phyloP scores from a whole-genome alignment of 2,329 filamentous ascomycete genomes.

The Neofusicoccum cordaticola region DNA sequence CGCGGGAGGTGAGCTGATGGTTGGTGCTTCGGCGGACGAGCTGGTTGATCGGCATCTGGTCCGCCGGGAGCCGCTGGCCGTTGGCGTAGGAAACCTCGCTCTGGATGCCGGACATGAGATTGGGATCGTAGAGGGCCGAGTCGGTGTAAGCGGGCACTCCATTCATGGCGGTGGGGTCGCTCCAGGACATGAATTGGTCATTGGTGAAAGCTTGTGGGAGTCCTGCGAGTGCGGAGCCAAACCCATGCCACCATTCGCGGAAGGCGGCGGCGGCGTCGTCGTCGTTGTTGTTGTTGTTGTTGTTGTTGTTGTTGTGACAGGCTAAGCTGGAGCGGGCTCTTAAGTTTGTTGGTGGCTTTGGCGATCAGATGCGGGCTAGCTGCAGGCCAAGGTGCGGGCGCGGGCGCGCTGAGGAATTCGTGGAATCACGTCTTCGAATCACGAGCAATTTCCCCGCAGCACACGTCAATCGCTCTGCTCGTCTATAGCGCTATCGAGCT shows the following conservation, averaged over 20 bases:
- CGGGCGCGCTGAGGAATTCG: too few relatives aligned
- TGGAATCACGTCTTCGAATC: neutral
- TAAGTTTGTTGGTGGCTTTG: neutral
- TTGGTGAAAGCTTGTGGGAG: conserved; percentile 22
- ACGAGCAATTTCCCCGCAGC: neutral
- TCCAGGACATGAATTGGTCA: conserved; percentile 36
- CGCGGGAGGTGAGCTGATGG: conserved; percentile 44
- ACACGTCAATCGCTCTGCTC: neutral
- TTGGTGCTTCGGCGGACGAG: conserved; percentile 47
- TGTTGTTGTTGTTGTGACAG: neutral
- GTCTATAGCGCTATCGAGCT: neutral
- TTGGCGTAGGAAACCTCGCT: conserved; percentile 23
- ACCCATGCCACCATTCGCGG: conserved; percentile 31
- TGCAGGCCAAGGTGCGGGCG: too few relatives aligned
- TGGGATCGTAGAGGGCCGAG: conserved; percentile 35
- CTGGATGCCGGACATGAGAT: conserved; percentile 18
- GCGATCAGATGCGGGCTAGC: neutral
- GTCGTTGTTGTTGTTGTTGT: too few relatives aligned
- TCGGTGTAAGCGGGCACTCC: conserved; percentile 35
- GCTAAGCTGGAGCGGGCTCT: neutral
- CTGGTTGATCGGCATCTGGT: conserved; percentile 37
- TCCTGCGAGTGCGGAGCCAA: neutral
- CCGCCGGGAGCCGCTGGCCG: conserved; percentile 1
- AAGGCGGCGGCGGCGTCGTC: neutral
- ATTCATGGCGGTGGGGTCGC: conserved; percentile 25